Evolutionary conservation across 352 stramenopile genomes (phyloP).

Genomic region (Elongisporangium prolatum): DNA sequence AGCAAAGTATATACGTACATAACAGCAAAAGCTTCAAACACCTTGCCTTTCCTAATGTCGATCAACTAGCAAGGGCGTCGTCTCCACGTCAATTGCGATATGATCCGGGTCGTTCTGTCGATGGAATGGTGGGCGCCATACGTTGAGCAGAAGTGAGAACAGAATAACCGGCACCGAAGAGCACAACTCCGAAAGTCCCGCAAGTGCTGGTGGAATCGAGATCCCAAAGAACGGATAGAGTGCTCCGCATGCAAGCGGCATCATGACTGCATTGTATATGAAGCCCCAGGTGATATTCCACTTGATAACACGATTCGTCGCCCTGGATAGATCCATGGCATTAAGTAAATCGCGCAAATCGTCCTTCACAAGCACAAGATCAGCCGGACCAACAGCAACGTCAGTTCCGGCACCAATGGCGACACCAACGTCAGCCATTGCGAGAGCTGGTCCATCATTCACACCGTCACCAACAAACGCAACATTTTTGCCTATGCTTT

Average conservation of each 20-base stretch:
- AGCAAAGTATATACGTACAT: neutral
- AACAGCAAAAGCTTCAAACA: neutral
- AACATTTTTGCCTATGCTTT: slow-evolving; percentile 65
- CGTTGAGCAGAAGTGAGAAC: slow-evolving; percentile 67
- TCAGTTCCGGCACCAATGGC: slow-evolving; percentile 63
- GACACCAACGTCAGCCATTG: slow-evolving; percentile 62
- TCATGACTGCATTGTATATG: slow-evolving; percentile 71
- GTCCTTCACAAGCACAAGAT: slow-evolving; percentile 73
- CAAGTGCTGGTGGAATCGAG: slow-evolving; percentile 59
- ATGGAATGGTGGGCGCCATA: slow-evolving; percentile 49
- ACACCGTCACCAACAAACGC: slow-evolving; percentile 74
- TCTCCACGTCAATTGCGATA: slow-evolving; percentile 37
- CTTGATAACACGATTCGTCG: slow-evolving; percentile 65
- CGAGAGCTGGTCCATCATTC: slow-evolving; percentile 68
- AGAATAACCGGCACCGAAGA: slow-evolving; percentile 77
- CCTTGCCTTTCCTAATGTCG: slow-evolving; percentile 6
- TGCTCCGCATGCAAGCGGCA: slow-evolving; percentile 65
- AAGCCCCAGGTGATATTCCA: slow-evolving; percentile 75
- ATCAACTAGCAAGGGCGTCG: slow-evolving; percentile 26
- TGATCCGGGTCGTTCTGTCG: slow-evolving; percentile 8
- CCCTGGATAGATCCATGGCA: slow-evolving; percentile 46
- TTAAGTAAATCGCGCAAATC: slow-evolving; percentile 66
- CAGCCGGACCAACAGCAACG: slow-evolving; percentile 62
- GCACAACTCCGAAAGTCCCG: slow-evolving; percentile 64
- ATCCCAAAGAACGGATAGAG: slow-evolving; percentile 57